Base-by-base conservation (phyloP, 805 yeast genomes). In the Gaillardinia entomophila region DNA sequence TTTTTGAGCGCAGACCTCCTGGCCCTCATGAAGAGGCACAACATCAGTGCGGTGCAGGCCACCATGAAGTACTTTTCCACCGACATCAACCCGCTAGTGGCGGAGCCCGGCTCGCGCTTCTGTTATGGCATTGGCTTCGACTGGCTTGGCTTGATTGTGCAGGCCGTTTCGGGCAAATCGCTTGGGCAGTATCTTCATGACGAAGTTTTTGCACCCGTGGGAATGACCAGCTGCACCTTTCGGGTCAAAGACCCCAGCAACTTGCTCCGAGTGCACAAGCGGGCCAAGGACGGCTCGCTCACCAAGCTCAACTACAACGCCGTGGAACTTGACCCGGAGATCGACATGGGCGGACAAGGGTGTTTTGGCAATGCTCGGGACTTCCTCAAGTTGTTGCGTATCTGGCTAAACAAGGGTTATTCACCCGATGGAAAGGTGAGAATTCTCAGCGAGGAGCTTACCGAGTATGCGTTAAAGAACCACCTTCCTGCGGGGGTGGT, bases 281-380 rank as follows among this genome's bases (percentile, higher is more conserved):
- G 30, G 24, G n/a, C n/a, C n/a, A 38, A 20, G 12, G 26, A 28
- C 12, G 14, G 23, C 3, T 44, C 46, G 2, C 27, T 37, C 3
- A 53, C 37, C 48, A 44, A 36, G 16, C 46, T 33, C 34, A 43
- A 24, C 36, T 33, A 30, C 12, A 42, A 46, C 23, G 43, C 48
- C 11, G 46, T 48, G 19, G 40, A 46, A 2, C 36, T 41, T 33
- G 59, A 45, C 26, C 51, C 51, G 14, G 38, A 23, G 25, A 38
- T 61, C 6, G 69, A 65, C 37, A 56, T 63, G 62, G 71, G 71
- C 6, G 71, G 71, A n/a, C 67, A 57, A 33, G 71, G 71, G 2
- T 51, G 62, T 31, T 59, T 53, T 33, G 63, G 66, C 1, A 55
- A 57, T 2, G 59, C 57, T 1, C 52, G 45, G 3, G 71, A 65